Evolutionary conservation across 2,329 filamentous ascomycete species (phyloP).

Genomic region (Diaporthe nobilis): DNA sequence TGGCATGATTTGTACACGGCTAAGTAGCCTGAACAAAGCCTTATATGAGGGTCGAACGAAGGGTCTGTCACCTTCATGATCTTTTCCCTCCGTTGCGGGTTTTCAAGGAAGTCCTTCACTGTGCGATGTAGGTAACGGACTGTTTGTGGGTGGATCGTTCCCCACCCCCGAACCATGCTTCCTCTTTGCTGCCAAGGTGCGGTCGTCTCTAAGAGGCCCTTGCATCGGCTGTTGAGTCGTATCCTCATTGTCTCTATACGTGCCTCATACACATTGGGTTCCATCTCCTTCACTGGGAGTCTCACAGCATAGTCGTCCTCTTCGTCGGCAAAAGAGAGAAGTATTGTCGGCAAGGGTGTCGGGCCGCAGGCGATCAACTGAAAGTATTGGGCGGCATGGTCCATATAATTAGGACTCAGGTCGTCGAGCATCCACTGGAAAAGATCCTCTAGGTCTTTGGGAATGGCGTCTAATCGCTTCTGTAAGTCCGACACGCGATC

Average conservation of each 20-base stretch:
- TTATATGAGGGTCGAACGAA: not conserved
- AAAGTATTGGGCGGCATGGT: not conserved
- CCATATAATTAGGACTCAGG: not conserved
- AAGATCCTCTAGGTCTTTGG: not conserved
- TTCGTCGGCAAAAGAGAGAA: not conserved
- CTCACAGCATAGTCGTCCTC: not conserved
- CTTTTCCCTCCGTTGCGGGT: not conserved
- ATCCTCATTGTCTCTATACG: not conserved
- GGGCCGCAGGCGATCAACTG: not conserved
- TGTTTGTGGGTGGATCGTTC: too few species aligned
- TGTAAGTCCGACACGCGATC: not conserved
- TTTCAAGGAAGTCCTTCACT: too few species aligned
- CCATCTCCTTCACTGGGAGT: not conserved
- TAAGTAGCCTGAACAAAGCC: not conserved
- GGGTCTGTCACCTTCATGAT: not conserved
- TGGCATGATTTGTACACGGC: not conserved
- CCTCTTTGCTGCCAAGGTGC: too few species aligned
- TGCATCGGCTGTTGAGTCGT: not conserved
- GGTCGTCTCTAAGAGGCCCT: not conserved
- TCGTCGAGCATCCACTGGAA: not conserved
- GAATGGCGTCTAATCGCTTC: not conserved
- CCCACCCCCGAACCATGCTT: too few species aligned
- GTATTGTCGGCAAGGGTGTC: not conserved
- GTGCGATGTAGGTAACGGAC: too few species aligned
- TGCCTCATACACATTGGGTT: not conserved